Evolutionary conservation across 2,329 filamentous ascomycete species (phyloP).

Genomic region (Bipolaris zeicola): DNA sequence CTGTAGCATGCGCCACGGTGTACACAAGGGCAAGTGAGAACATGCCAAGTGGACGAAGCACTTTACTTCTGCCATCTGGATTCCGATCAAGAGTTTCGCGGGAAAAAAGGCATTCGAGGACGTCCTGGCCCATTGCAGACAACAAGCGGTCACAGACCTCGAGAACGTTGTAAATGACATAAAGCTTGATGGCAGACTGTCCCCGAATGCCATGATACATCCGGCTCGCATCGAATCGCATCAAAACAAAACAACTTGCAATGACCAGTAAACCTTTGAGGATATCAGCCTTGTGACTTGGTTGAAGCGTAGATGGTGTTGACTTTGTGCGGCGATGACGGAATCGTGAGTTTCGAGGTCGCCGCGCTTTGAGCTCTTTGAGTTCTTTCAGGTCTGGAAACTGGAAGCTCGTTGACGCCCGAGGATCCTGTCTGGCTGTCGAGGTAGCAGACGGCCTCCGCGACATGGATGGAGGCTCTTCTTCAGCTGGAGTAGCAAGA

Average conservation of each 20-base stretch:
- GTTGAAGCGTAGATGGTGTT: constrained; percentile 79
- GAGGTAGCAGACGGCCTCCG: constrained; percentile 33
- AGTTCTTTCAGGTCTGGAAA: constrained; percentile 38
- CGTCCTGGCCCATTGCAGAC: constrained; percentile 90
- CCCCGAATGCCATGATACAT: constrained; percentile 99
- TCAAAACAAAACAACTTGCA: constrained; percentile 80
- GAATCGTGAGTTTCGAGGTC: constrained; percentile 41
- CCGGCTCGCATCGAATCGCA: constrained; percentile 90
- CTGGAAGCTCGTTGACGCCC: constrained; percentile 29
- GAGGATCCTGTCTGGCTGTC: constrained; percentile 31
- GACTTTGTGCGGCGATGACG: constrained; percentile 79
- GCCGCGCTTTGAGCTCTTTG: constrained; percentile 37
- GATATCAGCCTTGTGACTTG: constrained; percentile 93
- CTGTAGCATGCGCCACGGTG: constrained; percentile 83
- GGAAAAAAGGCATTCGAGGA: constrained; percentile 94
- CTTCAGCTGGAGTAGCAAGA: constrained; percentile 35
- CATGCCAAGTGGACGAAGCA: constrained; percentile 87
- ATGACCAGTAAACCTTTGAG: constrained; percentile 89
- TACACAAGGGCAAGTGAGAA: constrained; percentile 86
- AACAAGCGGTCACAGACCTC: constrained; percentile 91
- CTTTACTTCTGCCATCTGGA: constrained; percentile 85
- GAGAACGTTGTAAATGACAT: constrained; percentile 97
- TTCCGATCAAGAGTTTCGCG: constrained; percentile 89
- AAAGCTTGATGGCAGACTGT: constrained; percentile 95
- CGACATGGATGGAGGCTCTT: constrained; percentile 32